Base-by-base conservation (phyloP, 1,139 yeast species). In the Suhomyces kunorum region DNA sequence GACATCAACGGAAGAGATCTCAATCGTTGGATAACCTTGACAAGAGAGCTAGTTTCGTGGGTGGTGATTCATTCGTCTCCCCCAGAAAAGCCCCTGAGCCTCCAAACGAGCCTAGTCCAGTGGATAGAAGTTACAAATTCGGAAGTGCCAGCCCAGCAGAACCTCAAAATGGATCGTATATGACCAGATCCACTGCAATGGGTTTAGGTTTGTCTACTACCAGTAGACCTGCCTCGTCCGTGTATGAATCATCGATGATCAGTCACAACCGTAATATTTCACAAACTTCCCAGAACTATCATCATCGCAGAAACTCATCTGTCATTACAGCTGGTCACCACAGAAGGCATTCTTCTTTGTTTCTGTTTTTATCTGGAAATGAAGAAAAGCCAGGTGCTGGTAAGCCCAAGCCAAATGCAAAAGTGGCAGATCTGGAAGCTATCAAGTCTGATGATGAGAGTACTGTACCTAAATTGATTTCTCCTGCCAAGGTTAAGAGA, bases 11-110 rank as follows among this genome's bases (percentile, higher is more conserved):
- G 50, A 72, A 68, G 47, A 62, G 72, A 42, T 76, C 81, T 1
- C 79, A 75, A 51, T 76, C 83, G 0, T 45, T 76, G 56, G 85
- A 79, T 42, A 76, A 79, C 44, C 46, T 9, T 38, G 57, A 49
- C 19, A 47, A 48, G 28, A 39, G 51, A 20, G 40, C 43, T 28
- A 40, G 50, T 28, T 40, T 40, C 8, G 41, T 49, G 25, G 48
- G 51, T 8, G 48, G 50, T 5, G 49, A 47, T 27, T 42, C 54
- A 3, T 80, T 81, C 53, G 57, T 68, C 23, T 80, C 87, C 0
- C 87, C 87, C 17, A 68, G 87, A 57, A 78, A 68, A 51, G 83
- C 86, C 0, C 87, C 87, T 1, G 71, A 69, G 39, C 83, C 83
- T 6, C 83, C 83, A 2, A 55, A 67, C 5, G 68, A 66, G 34